Conservation (phyloP, 371 early-diverging fungal species). For the Entomophthora muscae region DNA sequence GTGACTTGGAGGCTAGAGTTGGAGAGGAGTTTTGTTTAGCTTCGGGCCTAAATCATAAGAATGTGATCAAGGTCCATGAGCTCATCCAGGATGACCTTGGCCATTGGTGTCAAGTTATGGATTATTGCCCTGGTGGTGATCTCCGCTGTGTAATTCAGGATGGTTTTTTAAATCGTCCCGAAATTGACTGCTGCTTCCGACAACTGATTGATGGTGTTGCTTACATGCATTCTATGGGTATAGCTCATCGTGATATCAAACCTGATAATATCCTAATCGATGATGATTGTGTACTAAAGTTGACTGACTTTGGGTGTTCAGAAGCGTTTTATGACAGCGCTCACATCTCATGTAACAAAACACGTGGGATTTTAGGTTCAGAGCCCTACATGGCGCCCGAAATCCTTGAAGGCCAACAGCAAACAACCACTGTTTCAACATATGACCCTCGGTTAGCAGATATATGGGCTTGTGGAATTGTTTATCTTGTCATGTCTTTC, state of each 20-base stretch:
- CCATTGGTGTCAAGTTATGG: constrained; percentile 50
- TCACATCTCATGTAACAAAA: neutral
- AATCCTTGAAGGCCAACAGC: constrained; percentile 14
- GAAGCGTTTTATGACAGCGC: neutral
- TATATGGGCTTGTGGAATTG: constrained; percentile 68
- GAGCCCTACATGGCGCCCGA: constrained; percentile 8
- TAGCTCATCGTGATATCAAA: constrained; percentile 54
- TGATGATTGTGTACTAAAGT: constrained; percentile 59
- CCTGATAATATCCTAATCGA: constrained; percentile 70
- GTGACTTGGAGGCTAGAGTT: neutral
- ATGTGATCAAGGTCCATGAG: constrained; percentile 53
- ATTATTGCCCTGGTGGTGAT: constrained; percentile 46
- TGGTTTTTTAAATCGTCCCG: constrained; percentile 20
- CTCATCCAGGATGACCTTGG: constrained; percentile 38
- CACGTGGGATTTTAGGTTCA: neutral
- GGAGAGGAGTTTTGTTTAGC: constrained; percentile 46
- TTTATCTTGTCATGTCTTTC: constrained; percentile 31
- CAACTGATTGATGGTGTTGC: constrained; percentile 33
- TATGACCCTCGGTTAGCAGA: constrained; percentile 69
- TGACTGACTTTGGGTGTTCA: constrained; percentile 65
- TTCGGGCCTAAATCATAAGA: constrained; percentile 38
- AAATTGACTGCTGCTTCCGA: constrained; percentile 25
- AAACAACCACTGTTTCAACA: constrained; percentile 12
- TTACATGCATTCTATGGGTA: constrained; percentile 31
- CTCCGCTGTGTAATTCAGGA: constrained; percentile 28